A percentile compares a stretch with the other conserved stretches of the same genome.
Conservation (phyloP, 2,329 filamentous ascomycete species). For the Ophiostoma perfectum region DNA sequence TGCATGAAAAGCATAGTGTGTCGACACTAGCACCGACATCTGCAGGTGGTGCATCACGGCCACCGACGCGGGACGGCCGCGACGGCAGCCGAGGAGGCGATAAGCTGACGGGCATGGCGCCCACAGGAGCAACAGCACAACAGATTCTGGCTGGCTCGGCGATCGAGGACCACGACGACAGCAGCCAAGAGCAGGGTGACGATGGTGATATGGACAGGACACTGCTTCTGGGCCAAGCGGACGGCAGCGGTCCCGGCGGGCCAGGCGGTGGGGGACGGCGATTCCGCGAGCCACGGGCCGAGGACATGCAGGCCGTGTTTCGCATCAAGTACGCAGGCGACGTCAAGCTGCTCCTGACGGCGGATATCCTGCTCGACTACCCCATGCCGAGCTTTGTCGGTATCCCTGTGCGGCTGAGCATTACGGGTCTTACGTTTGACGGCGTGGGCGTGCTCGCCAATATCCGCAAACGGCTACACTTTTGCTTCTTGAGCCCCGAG, state of each 20-base stretch:
- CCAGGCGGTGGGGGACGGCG: constrained; percentile 14
- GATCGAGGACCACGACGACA: constrained; percentile 32
- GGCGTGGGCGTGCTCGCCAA: constrained; percentile 88
- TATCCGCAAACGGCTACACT: constrained; percentile 82
- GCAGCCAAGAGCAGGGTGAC: constrained; percentile 29
- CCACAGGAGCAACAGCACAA: constrained; percentile 24
- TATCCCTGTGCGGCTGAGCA: constrained; percentile 88
- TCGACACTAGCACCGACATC: constrained; percentile 56
- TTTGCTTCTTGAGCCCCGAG: constrained; percentile 90
- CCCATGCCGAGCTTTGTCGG: constrained; percentile 98
- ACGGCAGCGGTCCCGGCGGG: constrained; percentile 16
- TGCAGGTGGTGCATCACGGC: constrained; percentile 43
- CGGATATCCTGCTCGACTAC: constrained; percentile 93
- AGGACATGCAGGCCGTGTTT: constrained; percentile 90
- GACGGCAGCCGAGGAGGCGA: not conserved
- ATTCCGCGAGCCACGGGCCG: constrained; percentile 64
- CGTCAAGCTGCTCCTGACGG: constrained; percentile 80
- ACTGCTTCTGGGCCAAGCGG: constrained; percentile 20
- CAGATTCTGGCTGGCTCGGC: constrained; percentile 34
- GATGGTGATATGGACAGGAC: constrained; percentile 27
- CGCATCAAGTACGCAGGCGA: constrained; percentile 86
- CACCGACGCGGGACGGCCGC: constrained; percentile 51
- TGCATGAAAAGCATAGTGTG: constrained; percentile 57
- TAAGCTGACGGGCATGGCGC: constrained; percentile 22
- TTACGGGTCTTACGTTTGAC: constrained; percentile 92